A percentile compares a stretch with the other conserved stretches of the same genome.
Evolutionary conservation across 352 stramenopile species (phyloP).

Genomic region (Blastocystis sp.): DNA sequence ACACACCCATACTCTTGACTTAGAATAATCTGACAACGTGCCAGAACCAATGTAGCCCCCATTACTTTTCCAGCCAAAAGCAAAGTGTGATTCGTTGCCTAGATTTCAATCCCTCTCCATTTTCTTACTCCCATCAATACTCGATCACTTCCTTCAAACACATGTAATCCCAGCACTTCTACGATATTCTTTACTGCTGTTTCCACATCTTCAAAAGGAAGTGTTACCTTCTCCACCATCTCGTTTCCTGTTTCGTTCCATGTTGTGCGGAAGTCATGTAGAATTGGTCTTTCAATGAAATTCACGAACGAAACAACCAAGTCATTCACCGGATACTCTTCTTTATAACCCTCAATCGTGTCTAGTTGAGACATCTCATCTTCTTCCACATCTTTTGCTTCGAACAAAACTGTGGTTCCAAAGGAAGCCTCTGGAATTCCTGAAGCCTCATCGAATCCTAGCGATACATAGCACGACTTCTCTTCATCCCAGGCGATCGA

Average conservation of each 20-base stretch:
- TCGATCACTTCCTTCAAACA: conserved; percentile 63
- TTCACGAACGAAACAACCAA: conserved; percentile 87
- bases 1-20: conserved; percentile 51
- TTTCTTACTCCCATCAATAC: not conserved
- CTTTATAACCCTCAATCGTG: conserved; percentile 80
- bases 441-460: conserved; percentile 70
- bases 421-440: conserved; percentile 48
- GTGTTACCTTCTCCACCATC: conserved; percentile 84
- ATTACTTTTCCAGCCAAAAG: conserved; percentile 30
- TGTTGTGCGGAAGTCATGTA: conserved; percentile 87
- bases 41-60: conserved; percentile 14
- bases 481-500: conserved; percentile 3
- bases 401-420: conserved; percentile 4
- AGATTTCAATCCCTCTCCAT: not conserved
- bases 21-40: conserved; percentile 30
- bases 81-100: conserved; percentile 37
- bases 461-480: conserved; percentile 55
- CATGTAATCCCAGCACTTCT: conserved; percentile 59
- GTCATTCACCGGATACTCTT: conserved; percentile 96
- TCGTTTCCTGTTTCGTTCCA: conserved; percentile 90
- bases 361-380: conserved; percentile 68
- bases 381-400: conserved; percentile 18
- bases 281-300: conserved; percentile 90
- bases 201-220: conserved; percentile 64
- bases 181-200: conserved; percentile 63